phyloP scores from a whole-genome alignment of 176 grass and related monocot species.

The Carex scoparia region DNA sequence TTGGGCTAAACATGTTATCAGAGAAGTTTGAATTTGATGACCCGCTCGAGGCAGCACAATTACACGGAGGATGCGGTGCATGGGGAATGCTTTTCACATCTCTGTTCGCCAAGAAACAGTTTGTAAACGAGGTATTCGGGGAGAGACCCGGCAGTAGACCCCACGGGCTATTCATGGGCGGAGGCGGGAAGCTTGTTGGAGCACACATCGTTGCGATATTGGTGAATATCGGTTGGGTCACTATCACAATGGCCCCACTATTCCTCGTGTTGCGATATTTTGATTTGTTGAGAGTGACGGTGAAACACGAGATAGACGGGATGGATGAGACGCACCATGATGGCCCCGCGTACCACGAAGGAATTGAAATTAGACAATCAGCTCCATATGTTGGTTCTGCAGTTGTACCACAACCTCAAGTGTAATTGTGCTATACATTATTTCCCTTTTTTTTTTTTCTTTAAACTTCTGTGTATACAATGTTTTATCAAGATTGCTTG shows the following conservation, averaged over 20 bases:
- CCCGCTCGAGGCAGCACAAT: conserved; percentile 36
- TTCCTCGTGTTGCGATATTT: conserved; percentile 26
- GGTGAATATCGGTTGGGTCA: conserved; percentile 31
- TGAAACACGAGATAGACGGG: conserved; percentile 2
- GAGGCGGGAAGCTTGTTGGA: conserved; percentile 25
- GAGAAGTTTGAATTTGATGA: conserved; percentile 21
- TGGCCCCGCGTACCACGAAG: not conserved
- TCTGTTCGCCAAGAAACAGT: conserved; percentile 38
- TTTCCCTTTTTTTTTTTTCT: not conserved
- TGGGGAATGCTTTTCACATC: conserved; percentile 45
- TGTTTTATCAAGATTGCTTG: not conserved
- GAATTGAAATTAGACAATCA: too few relatives aligned
- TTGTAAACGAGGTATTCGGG: conserved; percentile 33
- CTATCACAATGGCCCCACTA: conserved; percentile 32
- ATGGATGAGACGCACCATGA: conserved; percentile 22
- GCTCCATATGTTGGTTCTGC: not conserved
- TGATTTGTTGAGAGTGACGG: conserved; percentile 13
- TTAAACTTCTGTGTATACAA: not conserved
- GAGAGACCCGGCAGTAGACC: conserved; percentile 20
- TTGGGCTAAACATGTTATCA: conserved; percentile 29
- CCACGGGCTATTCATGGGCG: conserved; percentile 41
- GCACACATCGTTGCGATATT: conserved; percentile 36
- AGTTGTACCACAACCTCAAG: not conserved
- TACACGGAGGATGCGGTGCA: conserved; percentile 40
- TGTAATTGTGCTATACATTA: not conserved